A percentile compares a stretch with the other conserved stretches of the same genome.
Conservation (phyloP, 768 basidiomycete genomes). For the Macrolepiota albuminosa region DNA sequence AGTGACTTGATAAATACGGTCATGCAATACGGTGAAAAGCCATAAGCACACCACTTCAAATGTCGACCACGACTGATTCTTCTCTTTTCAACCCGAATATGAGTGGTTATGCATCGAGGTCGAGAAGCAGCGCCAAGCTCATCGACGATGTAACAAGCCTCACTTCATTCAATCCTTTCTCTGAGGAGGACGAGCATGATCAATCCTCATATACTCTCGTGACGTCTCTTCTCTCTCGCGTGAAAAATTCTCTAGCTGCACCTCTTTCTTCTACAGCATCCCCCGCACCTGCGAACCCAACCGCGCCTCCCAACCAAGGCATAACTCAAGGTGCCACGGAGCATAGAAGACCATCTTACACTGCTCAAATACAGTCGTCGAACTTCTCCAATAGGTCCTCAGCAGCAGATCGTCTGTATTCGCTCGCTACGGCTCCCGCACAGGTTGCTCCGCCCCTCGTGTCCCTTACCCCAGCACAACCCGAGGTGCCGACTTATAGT, state of each 20-base stretch:
- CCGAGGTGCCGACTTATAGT: conserved; percentile 69
- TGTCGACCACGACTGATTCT: background rate
- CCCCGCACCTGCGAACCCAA: conserved; percentile 28
- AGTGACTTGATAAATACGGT: background rate
- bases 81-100: conserved; percentile 26
- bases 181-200: conserved; percentile 90
- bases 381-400: conserved; percentile 42
- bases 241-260: conserved; percentile 74
- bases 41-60: background rate
- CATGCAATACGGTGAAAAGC: background rate
- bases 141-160: conserved; percentile 62
- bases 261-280: conserved; percentile 56
- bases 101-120: conserved; percentile 47
- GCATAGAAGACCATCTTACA: conserved; percentile 56
- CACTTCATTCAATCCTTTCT: conserved; percentile 88
- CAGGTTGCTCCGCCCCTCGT: conserved; percentile 77
- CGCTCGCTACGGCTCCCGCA: conserved; percentile 48
- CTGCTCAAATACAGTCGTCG: conserved; percentile 41
- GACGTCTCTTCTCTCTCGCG: conserved; percentile 71
- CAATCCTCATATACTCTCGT: conserved; percentile 83
- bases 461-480: conserved; percentile 80
- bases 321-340: conserved; percentile 30
- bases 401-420: conserved; percentile 51
- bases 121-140: conserved; percentile 58
- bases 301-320: conserved; percentile 24